These are phyloP conservation scores for Candida boidinii DNA, from an alignment of 805 yeast species.

Conservation along the genomic window DNA sequence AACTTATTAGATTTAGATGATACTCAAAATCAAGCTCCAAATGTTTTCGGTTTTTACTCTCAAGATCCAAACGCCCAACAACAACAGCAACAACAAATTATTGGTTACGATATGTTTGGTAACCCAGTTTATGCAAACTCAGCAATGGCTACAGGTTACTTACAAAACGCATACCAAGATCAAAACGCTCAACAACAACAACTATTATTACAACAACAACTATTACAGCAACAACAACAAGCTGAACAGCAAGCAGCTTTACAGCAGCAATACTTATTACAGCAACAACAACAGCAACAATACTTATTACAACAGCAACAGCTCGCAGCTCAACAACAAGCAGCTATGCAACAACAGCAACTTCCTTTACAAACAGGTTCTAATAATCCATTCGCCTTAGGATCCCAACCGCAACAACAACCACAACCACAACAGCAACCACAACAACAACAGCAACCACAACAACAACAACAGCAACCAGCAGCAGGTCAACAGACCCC, in stretches of 20 bases:
- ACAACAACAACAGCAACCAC: constrained; percentile 23
- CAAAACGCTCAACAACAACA: constrained; percentile 13
- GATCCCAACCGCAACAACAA: constrained; percentile 12
- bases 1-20: constrained; percentile 50
- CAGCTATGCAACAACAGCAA: constrained; percentile 8
- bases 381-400: constrained; percentile 28
- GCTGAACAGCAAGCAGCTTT: constrained; percentile 4
- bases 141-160: constrained; percentile 46
- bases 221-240: constrained; percentile 13
- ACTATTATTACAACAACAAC: constrained; percentile 17
- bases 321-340: constrained; percentile 11
- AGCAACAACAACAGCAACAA: constrained; percentile 11
- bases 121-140: constrained; percentile 49
- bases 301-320: constrained; percentile 16
- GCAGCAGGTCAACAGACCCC: constrained; percentile 27
- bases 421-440: constrained; percentile 15
- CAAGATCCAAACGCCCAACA: no score
- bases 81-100: constrained; percentile 27
- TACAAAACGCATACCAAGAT: constrained; percentile 35
- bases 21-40: constrained; percentile 24
- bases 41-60: constrained; percentile 19
- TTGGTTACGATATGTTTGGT: constrained; percentile 53
- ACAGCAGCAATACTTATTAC: constrained; percentile 5
- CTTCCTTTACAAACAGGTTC: constrained; percentile 19
- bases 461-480: constrained; percentile 28